These are phyloP conservation scores for Keithomyces neogunnii DNA, from an alignment of 2,329 filamentous ascomycete species.

Conservation along the genomic window DNA sequence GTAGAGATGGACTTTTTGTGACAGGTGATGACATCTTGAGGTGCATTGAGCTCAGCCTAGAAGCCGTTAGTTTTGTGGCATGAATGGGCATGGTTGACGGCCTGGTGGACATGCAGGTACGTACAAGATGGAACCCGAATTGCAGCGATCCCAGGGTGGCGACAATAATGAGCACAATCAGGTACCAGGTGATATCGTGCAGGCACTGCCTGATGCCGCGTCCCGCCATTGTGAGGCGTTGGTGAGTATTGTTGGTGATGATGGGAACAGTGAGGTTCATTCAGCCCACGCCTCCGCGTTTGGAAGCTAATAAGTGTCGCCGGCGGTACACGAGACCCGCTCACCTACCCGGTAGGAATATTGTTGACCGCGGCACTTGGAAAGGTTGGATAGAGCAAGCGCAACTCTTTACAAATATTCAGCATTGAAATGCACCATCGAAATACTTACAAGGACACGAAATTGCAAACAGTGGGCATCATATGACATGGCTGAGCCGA, in stretches of 20 bases:
- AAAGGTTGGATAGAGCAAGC: too few relatives aligned
- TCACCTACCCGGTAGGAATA: too few relatives aligned
- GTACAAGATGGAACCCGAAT: conserved; percentile 88
- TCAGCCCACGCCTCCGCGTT: too few relatives aligned
- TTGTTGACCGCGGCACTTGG: too few relatives aligned
- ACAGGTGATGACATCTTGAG: conserved; percentile 89
- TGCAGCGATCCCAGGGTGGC: conserved; percentile 82
- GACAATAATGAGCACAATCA: conserved; percentile 66
- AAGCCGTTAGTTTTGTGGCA: background rate
- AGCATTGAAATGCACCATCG: too few relatives aligned
- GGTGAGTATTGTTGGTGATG: background rate
- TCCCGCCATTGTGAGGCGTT: conserved; percentile 19
- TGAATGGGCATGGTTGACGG: too few relatives aligned
- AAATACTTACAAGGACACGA: too few relatives aligned
- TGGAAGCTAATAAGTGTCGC: too few relatives aligned
- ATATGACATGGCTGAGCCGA: too few relatives aligned
- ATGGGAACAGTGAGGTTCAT: background rate
- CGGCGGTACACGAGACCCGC: too few relatives aligned
- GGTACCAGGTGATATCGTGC: conserved; percentile 59
- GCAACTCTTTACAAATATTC: too few relatives aligned
- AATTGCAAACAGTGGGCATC: too few relatives aligned
- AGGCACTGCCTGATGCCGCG: conserved; percentile 16
- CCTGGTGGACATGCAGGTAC: conserved; percentile 10
- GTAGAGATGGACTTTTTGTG: conserved; percentile 42
- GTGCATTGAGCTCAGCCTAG: conserved; percentile 85